Evolutionary conservation across 2,329 filamentous ascomycete genomes (phyloP).

Genomic region (Fusarium bactridioides): DNA sequence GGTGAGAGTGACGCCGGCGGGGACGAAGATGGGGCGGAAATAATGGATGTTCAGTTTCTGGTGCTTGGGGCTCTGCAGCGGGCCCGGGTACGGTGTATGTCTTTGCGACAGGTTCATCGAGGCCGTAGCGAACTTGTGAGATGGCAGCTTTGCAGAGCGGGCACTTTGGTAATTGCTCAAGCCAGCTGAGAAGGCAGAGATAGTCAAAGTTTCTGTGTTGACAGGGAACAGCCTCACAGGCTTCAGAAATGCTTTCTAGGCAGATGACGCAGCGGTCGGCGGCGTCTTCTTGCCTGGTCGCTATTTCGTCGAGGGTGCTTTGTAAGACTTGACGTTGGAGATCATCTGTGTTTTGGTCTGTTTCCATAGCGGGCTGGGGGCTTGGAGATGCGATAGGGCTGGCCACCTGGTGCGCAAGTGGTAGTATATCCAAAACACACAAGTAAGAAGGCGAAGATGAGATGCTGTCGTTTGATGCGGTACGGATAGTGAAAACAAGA

Average conservation of each 20-base stretch:
- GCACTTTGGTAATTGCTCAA: constrained; percentile 75
- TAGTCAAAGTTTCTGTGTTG: constrained; percentile 85
- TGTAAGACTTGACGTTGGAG: constrained; percentile 54
- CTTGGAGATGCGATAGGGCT: neutral
- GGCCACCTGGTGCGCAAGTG: too few relatives aligned
- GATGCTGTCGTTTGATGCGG: neutral
- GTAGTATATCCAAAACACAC: neutral
- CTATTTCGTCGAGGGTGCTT: constrained; percentile 54
- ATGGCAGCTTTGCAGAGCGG: constrained; percentile 76
- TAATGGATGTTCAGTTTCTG: neutral
- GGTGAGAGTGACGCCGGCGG: neutral
- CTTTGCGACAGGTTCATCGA: constrained; percentile 54
- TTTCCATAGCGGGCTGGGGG: constrained; percentile 32
- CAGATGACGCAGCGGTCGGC: constrained; percentile 81
- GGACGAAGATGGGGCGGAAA: constrained; percentile 1
- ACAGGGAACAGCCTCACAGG: constrained; percentile 78
- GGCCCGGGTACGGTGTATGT: constrained; percentile 63
- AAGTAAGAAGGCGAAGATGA: neutral
- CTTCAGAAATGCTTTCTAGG: constrained; percentile 76
- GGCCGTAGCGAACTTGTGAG: constrained; percentile 70
- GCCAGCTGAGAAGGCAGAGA: constrained; percentile 82
- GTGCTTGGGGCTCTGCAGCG: neutral
- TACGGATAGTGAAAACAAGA: neutral
- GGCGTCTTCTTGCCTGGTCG: constrained; percentile 37
- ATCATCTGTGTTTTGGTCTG: constrained; percentile 32